Evolutionary conservation across 2,329 filamentous ascomycete genomes (phyloP).

Genomic region (Cladosporium sphaerospermum): DNA sequence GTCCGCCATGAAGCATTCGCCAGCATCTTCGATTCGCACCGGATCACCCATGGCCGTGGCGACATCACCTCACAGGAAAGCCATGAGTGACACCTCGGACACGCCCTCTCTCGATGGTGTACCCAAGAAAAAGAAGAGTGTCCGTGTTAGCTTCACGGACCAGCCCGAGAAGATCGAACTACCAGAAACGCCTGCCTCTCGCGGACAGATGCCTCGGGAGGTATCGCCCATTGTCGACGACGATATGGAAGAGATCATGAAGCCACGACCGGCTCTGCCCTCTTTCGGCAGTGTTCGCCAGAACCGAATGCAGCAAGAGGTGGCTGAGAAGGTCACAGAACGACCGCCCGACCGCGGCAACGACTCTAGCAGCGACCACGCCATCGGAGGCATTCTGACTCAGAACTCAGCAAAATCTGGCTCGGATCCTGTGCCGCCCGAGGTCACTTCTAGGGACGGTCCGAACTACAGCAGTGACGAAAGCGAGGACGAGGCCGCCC

Average conservation of each 20-base stretch:
- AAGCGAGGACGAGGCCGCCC: slow-evolving; percentile 21
- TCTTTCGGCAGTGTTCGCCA: slow-evolving; percentile 63
- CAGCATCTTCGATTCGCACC: slow-evolving; percentile 44
- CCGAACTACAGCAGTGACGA: slow-evolving; percentile 58
- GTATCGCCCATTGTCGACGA: slow-evolving; percentile 41
- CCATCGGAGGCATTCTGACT: slow-evolving; percentile 49
- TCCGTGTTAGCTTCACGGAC: slow-evolving; percentile 68
- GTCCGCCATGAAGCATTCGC: slow-evolving; percentile 63
- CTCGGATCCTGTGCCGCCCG: slow-evolving; percentile 61
- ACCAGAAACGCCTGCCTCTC: slow-evolving; percentile 45
- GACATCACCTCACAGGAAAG: slow-evolving; percentile 42
- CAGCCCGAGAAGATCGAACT: slow-evolving; percentile 32
- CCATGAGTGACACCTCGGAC: slow-evolving; percentile 48
- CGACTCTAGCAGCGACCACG: slow-evolving; percentile 56
- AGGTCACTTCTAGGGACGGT: slow-evolving; percentile 64
- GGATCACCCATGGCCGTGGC: slow-evolving; percentile 38
- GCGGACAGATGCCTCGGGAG: slow-evolving; percentile 15
- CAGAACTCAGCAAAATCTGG: slow-evolving; percentile 45
- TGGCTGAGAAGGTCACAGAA: slow-evolving; percentile 49
- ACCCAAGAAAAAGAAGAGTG: slow-evolving; percentile 55
- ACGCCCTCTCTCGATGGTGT: slow-evolving; percentile 41
- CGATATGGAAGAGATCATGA: slow-evolving; percentile 61
- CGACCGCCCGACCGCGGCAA: slow-evolving; percentile 33
- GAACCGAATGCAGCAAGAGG: slow-evolving; percentile 35
- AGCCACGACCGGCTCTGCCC: slow-evolving; percentile 66